These are phyloP conservation scores for Mollisiaceae sp. DNA, from an alignment of 2,329 filamentous ascomycete species.

Conservation along the genomic window DNA sequence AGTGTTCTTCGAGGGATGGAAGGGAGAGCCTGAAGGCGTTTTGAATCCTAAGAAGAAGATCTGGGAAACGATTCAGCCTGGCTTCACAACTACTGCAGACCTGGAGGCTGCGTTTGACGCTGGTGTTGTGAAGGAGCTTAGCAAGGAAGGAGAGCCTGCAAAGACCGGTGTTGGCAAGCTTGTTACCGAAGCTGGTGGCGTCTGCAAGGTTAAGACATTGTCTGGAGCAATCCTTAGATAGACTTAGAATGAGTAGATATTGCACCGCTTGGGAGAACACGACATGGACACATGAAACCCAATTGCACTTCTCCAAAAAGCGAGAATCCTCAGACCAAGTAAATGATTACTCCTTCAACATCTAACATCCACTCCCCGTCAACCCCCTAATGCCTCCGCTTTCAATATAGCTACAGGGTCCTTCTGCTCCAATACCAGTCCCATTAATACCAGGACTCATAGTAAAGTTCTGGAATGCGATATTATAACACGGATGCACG, in stretches of 20 bases:
- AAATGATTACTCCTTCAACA: background rate
- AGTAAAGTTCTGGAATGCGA: conserved; percentile 50
- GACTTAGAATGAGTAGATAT: conserved; percentile 10
- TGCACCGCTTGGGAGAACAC: background rate
- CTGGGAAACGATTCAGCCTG: conserved; percentile 96
- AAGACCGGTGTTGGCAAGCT: conserved; percentile 61
- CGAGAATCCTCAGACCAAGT: background rate
- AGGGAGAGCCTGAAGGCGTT: conserved; percentile 88
- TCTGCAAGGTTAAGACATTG: conserved; percentile 83
- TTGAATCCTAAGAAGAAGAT: conserved; percentile 99
- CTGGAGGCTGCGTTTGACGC: conserved; percentile 90
- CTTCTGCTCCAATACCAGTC: conserved; percentile 34
- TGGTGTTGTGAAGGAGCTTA: conserved; percentile 74
- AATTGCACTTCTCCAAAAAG: background rate
- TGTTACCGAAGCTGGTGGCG: conserved; percentile 76
- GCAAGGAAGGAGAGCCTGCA: conserved; percentile 65
- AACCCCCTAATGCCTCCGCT: conserved; percentile 41
- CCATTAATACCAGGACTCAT: conserved; percentile 31
- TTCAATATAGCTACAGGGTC: conserved; percentile 40
- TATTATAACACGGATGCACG: conserved; percentile 56
- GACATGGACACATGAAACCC: background rate
- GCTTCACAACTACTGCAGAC: conserved; percentile 85
- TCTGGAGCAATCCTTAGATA: conserved; percentile 84
- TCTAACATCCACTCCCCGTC: conserved; percentile 37
- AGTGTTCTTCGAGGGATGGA: conserved; percentile 93